Evolutionary conservation across 192 early-diverging fungal genomes (phyloP), one percentile per base, ranked within the genome.

Genomic region (Globomyces pollinis-pini): DNA sequence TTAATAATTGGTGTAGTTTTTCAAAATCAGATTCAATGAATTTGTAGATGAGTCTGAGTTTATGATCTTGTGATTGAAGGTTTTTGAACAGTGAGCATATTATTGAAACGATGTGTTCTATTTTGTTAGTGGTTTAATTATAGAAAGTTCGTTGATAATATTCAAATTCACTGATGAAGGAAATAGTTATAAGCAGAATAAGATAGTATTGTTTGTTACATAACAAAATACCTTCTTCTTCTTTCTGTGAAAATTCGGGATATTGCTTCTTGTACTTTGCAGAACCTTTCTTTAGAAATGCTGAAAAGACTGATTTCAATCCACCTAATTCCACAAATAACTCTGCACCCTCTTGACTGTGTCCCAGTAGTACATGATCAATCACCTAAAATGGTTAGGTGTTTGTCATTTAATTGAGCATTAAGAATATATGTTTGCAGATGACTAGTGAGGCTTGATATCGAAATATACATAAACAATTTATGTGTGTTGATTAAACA

Each of bases 371-470:
- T 8, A 69, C 64, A 86, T 77, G 34, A 81, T 94, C 81, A 16
- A 99, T 62, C 1, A 94, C 86, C 52, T 95, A 96, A 36, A 96
- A 69, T 8, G 94, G 84, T 16, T 89, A 69, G 53, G 93, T 84
- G 15, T 91, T 75, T 1, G 86, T 71, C 68, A 92, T 79, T 60
- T 82, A 85, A 52, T n/a, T n/a, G n/a, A n/a, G n/a, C n/a, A n/a
- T n/a, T n/a, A n/a, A n/a, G n/a, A n/a, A n/a, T n/a, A n/a, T n/a
- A n/a, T n/a, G n/a, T n/a, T n/a, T n/a, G n/a, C n/a, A n/a, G n/a
- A n/a, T n/a, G n/a, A n/a, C n/a, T n/a, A n/a, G n/a, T n/a, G n/a
- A n/a, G n/a, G n/a, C n/a, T n/a, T n/a, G n/a, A n/a, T n/a, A n/a
- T n/a, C n/a, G n/a, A n/a, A n/a, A n/a, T n/a, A n/a, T n/a, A n/a